These are phyloP conservation scores for Eucalyptus curtisii DNA, from an alignment of 345 rosid genomes.

Conservation along the genomic window DNA sequence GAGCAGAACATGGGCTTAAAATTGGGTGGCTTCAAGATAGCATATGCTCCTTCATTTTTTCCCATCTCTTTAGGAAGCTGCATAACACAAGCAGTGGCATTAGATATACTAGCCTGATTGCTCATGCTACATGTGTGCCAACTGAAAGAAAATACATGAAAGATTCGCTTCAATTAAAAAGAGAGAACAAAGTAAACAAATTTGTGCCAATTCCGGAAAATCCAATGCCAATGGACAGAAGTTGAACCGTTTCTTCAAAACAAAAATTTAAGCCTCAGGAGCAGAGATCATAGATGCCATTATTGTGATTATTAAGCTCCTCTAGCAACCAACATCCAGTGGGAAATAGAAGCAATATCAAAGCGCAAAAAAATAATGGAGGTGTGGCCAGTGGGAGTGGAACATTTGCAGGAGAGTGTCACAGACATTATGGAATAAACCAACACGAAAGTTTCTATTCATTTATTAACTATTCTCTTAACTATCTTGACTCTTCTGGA, in stretches of 20 bases:
- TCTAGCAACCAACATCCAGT: background rate
- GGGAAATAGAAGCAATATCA: background rate
- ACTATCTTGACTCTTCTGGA: background rate
- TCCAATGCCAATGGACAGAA: background rate
- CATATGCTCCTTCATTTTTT: background rate
- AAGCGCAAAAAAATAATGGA: background rate
- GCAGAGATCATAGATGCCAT: background rate
- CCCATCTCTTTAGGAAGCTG: background rate
- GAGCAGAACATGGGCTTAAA: background rate
- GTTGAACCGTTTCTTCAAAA: background rate
- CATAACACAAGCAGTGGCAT: background rate
- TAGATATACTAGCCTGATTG: background rate
- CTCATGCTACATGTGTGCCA: background rate
- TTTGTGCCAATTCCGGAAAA: background rate
- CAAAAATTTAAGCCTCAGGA: background rate
- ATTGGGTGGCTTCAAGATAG: background rate
- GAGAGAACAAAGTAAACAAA: background rate
- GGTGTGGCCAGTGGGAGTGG: background rate
- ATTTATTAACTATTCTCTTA: background rate
- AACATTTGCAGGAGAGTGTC: background rate
- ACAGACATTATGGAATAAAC: background rate
- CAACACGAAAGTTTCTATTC: background rate
- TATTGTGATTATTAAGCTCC: background rate
- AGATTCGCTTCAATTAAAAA: background rate
- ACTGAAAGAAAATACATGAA: background rate